Evolutionary conservation across 1,284 basidiomycete genomes (phyloP), one percentile per base, ranked within the genome.

Genomic region (Cutaneotrichosporon cavernicola): DNA sequence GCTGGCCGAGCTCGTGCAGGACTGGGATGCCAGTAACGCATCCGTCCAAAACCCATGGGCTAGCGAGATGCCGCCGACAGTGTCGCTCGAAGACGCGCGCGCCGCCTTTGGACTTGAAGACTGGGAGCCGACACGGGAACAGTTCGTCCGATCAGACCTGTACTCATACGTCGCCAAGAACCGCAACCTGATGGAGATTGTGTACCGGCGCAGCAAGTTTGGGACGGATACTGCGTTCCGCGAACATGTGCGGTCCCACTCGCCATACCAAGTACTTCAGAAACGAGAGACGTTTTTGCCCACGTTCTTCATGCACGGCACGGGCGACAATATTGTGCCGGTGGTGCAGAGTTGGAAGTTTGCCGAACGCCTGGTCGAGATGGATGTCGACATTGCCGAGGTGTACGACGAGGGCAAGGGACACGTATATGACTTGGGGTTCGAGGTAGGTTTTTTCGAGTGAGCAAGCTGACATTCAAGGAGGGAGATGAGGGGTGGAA

Each of bases 241-340:
- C 16, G 56, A 60, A 21, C 34, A 58, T 40, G 58, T 62, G 6
- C 32, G 58, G n/a, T 34, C 61, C 2, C 60, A 51, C 38, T 72
- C 70, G 16, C 58, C 65, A 8, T 61, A 62, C 13, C 53, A 64
- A 38, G 18, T 68, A 3, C 51, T 70, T 9, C 60, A 68, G 16
- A 46, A 36, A 6, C 43, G 26, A 3, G 46, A 21, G 63, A 22
- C 43, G 4, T 74, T 70, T 55, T 69, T 72, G 26, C 73, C 73
- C 13, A 72, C 71, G 5, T 70, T 67, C 64, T 51, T 74, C 56
- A 60, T 75, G 46, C 73, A 75, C 62, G 72, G 73, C 1, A 65
- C 59, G 13, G 63, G 40, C 9, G 74, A 75, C 52, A 31, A 21
- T 13, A 40, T 63, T 14, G 74, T 73, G 21, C 66, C 65, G n/a